phyloP scores from a whole-genome alignment of 108 stramenopile genomes.

The Cyclotella kingstonii region DNA sequence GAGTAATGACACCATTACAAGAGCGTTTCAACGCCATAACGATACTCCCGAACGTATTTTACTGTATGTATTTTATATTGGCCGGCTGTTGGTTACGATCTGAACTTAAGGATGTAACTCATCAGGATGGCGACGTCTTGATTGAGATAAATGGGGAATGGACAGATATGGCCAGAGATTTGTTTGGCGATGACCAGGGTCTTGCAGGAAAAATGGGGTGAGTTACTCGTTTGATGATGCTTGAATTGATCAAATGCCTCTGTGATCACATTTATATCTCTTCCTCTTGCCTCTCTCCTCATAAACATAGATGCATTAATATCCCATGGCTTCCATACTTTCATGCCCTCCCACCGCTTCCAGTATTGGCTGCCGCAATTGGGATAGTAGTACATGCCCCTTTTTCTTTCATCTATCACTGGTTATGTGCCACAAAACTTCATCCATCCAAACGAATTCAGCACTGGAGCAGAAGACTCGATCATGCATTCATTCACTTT shows the following conservation, averaged over 20 bases:
- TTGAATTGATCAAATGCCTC: background rate
- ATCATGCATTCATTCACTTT: constrained; percentile 79
- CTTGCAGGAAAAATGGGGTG: constrained; percentile 13
- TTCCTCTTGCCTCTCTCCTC: background rate
- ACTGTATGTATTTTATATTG: constrained; percentile 53
- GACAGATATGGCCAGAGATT: constrained; percentile 12
- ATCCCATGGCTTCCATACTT: constrained; percentile 52
- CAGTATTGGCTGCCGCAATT: constrained; percentile 44
- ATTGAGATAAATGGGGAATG: constrained; percentile 12
- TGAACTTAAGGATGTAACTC: background rate
- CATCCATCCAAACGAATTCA: constrained; percentile 48
- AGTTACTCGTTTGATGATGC: background rate
- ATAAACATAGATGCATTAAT: constrained; percentile 27
- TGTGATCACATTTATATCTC: background rate
- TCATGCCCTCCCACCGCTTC: constrained; percentile 62
- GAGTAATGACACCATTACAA: constrained; percentile 74
- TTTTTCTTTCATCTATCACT: constrained; percentile 69
- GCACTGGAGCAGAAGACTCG: constrained; percentile 83
- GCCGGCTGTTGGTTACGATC: constrained; percentile 51
- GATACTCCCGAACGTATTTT: constrained; percentile 57
- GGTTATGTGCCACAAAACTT: constrained; percentile 53
- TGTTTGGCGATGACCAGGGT: constrained; percentile 25
- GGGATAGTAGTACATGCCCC: constrained; percentile 63
- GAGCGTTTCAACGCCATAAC: constrained; percentile 75
- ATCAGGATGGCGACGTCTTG: background rate